These are phyloP conservation scores for Coelastrella sp. DNA, from an alignment of 139 green algal genomes.

Conservation along the genomic window DNA sequence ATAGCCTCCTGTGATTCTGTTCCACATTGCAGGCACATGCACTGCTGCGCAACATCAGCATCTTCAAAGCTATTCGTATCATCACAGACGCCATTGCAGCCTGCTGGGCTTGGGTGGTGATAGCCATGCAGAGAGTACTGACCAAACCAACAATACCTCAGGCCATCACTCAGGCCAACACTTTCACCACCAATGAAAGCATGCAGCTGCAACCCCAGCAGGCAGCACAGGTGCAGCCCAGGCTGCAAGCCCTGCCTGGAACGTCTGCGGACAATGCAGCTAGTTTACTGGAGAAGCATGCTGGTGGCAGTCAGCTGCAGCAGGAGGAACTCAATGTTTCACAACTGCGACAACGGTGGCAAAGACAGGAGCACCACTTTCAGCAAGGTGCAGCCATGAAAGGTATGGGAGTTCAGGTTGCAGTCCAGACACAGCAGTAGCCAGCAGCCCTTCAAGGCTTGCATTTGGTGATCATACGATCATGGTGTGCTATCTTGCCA, in stretches of 20 bases:
- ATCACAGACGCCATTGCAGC: background rate
- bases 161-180: background rate
- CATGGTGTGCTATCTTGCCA: no score
- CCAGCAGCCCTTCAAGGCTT: no score
- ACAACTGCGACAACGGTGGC: background rate
- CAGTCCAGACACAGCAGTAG: no score
- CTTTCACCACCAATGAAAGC: background rate
- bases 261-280: background rate
- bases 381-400: no score
- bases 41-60: background rate
- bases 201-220: background rate
- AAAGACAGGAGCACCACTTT: background rate
- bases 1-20: background rate
- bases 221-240: background rate
- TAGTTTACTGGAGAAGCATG: background rate
- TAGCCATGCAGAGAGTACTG: no score
- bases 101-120: background rate
- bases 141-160: background rate
- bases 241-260: background rate
- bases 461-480: no score
- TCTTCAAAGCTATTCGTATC: background rate
- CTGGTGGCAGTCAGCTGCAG: background rate
- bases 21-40: background rate
- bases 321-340: background rate
- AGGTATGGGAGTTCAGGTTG: no score